Evolutionary conservation across 2,329 filamentous ascomycete genomes (phyloP), one percentile per base, ranked within the genome.

Genomic region (Penicillium sp.): DNA sequence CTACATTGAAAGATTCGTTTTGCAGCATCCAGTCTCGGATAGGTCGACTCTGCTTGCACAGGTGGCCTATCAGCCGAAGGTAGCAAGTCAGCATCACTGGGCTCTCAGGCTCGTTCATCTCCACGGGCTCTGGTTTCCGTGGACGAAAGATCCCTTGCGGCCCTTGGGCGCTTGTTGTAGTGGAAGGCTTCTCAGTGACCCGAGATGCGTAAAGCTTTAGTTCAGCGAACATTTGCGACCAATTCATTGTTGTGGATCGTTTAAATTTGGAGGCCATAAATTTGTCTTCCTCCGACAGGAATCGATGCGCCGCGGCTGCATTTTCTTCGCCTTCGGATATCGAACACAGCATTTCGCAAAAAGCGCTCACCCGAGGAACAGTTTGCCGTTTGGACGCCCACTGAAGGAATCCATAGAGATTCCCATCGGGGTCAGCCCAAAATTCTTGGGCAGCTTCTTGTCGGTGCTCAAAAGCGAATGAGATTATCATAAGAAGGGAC

Each of bases 11-110:
- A 6, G 81, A 83, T 23, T 87, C 83, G 57, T 85, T 79, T 42
- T 86, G 82, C 23, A 96, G 78, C 58, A 97, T 81, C 80, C 89
- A 96, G 35, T 83, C 77, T 49, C 93, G 84, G 1, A 91, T 89
- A 21, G 81, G 79, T 58, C 83, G 80, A 68, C 91, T 96, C 70
- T 93, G 86, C 23, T 83, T 82, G 61, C 89, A 88, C 10, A 99
- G 80, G 73, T 96, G 91, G 4, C 91, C 86, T 66, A 96, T 89
- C 6, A 99, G 82, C 31, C 93, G 87, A 52, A 99, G 81, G 72
- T 97, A 97, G 66, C 91, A 93, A 70, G 97, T 92, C 29, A 99
- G 82, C 91, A 99, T 97, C 76, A 96, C 90, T n/a, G 89, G 88
- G 41, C 91, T 96, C 73, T 99, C 96, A 4, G 92, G 90, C 70